A percentile compares a stretch with the other conserved stretches of the same genome.
These are phyloP conservation scores for Coemansia sp. DNA, from an alignment of 192 early-diverging fungal genomes.

Conservation along the genomic window DNA sequence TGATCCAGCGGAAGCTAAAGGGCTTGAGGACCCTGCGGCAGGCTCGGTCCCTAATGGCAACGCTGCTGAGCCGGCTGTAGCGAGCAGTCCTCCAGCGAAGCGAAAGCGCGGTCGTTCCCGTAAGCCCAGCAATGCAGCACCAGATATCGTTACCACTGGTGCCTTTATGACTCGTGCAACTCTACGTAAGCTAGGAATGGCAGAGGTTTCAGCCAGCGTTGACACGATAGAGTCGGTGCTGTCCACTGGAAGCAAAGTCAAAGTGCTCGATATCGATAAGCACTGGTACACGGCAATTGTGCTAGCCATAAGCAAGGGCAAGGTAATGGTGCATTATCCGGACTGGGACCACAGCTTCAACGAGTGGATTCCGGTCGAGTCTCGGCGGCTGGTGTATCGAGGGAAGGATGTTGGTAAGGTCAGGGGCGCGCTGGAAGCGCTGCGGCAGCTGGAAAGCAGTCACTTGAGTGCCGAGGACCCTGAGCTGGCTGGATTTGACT, in stretches of 20 bases:
- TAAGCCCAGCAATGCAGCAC: neutral
- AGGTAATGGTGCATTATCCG: conserved; percentile 41
- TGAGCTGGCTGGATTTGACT: conserved; percentile 22
- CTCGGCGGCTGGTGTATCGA: conserved; percentile 25
- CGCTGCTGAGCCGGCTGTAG: neutral
- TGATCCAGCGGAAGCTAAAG: neutral
- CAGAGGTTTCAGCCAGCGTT: conserved; percentile 5
- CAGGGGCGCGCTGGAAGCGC: conserved; percentile 5
- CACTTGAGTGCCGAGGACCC: neutral
- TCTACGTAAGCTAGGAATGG: conserved; percentile 42
- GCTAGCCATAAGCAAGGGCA: conserved; percentile 18
- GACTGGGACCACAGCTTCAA: conserved; percentile 44
- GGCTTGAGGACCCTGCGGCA: too few relatives aligned
- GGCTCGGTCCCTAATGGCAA: neutral
- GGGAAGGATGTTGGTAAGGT: conserved; percentile 12
- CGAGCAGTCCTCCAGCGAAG: conserved; percentile 1
- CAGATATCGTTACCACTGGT: conserved; percentile 45
- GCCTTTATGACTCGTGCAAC: conserved; percentile 53
- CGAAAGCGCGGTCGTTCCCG: conserved; percentile 6
- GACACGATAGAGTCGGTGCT: conserved; percentile 13
- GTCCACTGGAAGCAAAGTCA: conserved; percentile 26
- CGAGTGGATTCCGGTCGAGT: conserved; percentile 45
- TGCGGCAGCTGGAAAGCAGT: conserved; percentile 10
- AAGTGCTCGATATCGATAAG: conserved; percentile 30
- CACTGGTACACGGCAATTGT: conserved; percentile 38